Conservation (phyloP, 495 filamentous ascomycete genomes). For the Patellaria atrata region DNA sequence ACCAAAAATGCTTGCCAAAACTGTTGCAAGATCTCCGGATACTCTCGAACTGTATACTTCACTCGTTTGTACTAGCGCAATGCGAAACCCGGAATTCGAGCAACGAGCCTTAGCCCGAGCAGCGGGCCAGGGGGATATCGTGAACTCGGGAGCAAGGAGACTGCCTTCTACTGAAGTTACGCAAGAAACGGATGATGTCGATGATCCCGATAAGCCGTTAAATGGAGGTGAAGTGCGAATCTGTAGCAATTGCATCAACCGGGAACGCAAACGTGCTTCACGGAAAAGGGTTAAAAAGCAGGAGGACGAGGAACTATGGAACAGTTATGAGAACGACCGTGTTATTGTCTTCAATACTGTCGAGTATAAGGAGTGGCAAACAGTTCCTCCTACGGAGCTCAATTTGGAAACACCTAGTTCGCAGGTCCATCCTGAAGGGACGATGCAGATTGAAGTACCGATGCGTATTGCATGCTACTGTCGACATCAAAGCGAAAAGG, state of each 20-base stretch:
- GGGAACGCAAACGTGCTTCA: slow-evolving; percentile 74
- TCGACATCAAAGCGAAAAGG: slow-evolving; percentile 81
- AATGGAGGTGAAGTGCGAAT: slow-evolving; percentile 82
- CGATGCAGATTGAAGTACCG: slow-evolving; percentile 62
- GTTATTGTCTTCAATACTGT: slow-evolving; percentile 87
- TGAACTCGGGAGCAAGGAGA: slow-evolving; percentile 3
- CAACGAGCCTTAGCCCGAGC: slow-evolving; percentile 56
- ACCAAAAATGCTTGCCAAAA: slow-evolving; percentile 65
- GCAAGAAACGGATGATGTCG: slow-evolving; percentile 15
- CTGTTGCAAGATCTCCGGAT: slow-evolving; percentile 44
- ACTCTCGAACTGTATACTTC: slow-evolving; percentile 67
- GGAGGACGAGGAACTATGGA: slow-evolving; percentile 72
- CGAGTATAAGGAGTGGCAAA: slow-evolving; percentile 77
- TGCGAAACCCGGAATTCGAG: slow-evolving; percentile 52
- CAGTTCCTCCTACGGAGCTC: slow-evolving; percentile 32
- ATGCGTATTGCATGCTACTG: slow-evolving; percentile 99
- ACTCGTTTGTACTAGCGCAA: slow-evolving; percentile 86
- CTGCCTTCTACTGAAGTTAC: slow-evolving; percentile 25
- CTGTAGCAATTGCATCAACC: slow-evolving; percentile 65
- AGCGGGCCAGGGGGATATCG: slow-evolving; percentile 18
- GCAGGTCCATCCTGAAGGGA: slow-evolving; percentile 29
- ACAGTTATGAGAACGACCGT: slow-evolving; percentile 57
- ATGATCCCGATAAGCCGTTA: slow-evolving; percentile 52
- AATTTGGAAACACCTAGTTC: slow-evolving; percentile 16
- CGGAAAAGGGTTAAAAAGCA: slow-evolving; percentile 81